Evolutionary conservation across 192 early-diverging fungal species (phyloP).

Genomic region (Backusella macrospora): DNA sequence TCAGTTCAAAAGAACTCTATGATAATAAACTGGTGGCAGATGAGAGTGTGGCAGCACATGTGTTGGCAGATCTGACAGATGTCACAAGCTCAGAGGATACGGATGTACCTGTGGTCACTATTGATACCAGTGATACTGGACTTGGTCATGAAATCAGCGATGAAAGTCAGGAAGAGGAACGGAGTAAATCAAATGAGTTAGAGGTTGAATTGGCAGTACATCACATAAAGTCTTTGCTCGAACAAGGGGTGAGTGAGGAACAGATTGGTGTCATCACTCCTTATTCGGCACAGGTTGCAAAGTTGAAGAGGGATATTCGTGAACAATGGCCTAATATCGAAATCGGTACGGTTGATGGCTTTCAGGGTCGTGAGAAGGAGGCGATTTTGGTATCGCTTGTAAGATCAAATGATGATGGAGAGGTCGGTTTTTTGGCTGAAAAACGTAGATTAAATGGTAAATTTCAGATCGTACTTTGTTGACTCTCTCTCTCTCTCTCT

Average conservation of each 20-base stretch:
- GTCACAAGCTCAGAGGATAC: constrained; percentile 66
- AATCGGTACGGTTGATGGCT: constrained; percentile 87
- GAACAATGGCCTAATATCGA: constrained; percentile 66
- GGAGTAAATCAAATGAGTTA: constrained; percentile 74
- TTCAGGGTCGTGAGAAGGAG: constrained; percentile 92
- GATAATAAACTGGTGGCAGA: constrained; percentile 67
- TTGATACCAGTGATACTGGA: constrained; percentile 69
- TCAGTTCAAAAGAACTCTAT: constrained; percentile 74
- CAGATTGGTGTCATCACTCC: constrained; percentile 89
- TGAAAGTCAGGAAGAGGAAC: constrained; percentile 44
- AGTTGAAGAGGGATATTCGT: constrained; percentile 52
- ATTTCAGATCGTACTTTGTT: too few species aligned
- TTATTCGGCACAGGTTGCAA: constrained; percentile 78
- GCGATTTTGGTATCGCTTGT: constrained; percentile 82
- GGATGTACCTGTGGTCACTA: constrained; percentile 59
- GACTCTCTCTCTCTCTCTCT: too few species aligned
- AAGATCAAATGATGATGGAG: constrained; percentile 72
- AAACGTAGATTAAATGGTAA: constrained; percentile 80
- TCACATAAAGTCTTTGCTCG: constrained; percentile 66
- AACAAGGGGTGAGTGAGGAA: constrained; percentile 57
- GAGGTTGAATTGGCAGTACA: constrained; percentile 69
- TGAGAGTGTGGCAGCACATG: constrained; percentile 59
- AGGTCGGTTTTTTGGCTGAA: constrained; percentile 86
- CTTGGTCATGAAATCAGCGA: constrained; percentile 44
- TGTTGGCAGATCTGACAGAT: constrained; percentile 64